Conservation (phyloP, 2,329 filamentous ascomycete species). For the Thelonectria rubi region DNA sequence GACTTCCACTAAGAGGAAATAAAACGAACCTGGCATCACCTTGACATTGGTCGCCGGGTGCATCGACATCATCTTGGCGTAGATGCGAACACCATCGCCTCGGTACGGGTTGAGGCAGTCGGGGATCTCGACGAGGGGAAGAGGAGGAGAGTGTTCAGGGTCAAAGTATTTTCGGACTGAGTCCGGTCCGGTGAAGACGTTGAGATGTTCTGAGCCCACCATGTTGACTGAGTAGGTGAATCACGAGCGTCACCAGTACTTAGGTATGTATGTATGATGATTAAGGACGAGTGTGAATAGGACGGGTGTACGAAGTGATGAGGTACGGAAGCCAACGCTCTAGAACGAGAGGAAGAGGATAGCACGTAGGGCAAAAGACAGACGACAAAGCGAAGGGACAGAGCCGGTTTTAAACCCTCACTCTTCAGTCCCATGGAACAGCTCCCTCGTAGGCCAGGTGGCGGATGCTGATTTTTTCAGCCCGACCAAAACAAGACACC, state of each 20-base stretch:
- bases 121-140: slow-evolving; percentile 69
- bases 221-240: slow-evolving; percentile 32
- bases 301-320: background rate
- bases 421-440: background rate
- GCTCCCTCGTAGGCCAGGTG: slow-evolving; percentile 6
- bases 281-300: background rate
- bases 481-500: slow-evolving; percentile 8
- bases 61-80: slow-evolving; percentile 71
- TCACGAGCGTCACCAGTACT: background rate
- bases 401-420: background rate
- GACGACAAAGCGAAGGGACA: background rate
- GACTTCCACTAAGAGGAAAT: background rate
- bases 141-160: slow-evolving; percentile 63
- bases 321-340: background rate
- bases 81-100: slow-evolving; percentile 67
- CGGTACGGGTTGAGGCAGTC: slow-evolving; percentile 64
- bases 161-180: slow-evolving; percentile 67
- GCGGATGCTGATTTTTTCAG: slow-evolving; percentile 10
- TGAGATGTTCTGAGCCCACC: slow-evolving; percentile 47
- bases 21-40: slow-evolving; percentile 60
- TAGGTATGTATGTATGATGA: background rate
- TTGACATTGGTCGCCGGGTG: slow-evolving; percentile 71
- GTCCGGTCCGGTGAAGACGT: slow-evolving; percentile 65
- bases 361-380: slow-evolving; percentile 1
- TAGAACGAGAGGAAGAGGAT: slow-evolving; percentile 5